phyloP scores from a whole-genome alignment of 2,329 filamentous ascomycete genomes.

The Aspergillus viridinutans region DNA sequence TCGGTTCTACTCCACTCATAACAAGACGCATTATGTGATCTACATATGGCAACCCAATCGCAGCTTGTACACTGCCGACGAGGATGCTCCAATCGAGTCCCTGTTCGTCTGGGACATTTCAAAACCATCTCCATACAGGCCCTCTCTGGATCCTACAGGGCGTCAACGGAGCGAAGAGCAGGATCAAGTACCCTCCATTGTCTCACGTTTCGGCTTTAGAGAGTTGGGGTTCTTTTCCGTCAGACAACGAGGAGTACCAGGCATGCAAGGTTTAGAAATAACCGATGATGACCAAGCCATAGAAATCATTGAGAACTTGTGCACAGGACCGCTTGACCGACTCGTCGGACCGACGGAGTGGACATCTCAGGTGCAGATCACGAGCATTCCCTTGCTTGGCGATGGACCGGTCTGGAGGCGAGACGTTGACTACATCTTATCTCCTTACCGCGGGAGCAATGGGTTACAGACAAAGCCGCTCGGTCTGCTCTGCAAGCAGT shows the following conservation, averaged over 20 bases:
- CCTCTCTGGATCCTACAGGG: slow-evolving; percentile 48
- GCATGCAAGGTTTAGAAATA: slow-evolving; percentile 49
- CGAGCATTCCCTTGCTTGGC: slow-evolving; percentile 52
- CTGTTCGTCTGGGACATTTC: slow-evolving; percentile 59
- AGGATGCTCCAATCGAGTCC: slow-evolving; percentile 55
- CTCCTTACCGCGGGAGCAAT: slow-evolving; percentile 43
- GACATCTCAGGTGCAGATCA: slow-evolving; percentile 46
- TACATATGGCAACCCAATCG: slow-evolving; percentile 60
- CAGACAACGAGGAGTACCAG: slow-evolving; percentile 50
- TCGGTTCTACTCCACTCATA: slow-evolving; percentile 62
- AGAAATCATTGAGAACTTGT: slow-evolving; percentile 56
- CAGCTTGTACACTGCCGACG: slow-evolving; percentile 49
- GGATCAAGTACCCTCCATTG: slow-evolving; percentile 40
- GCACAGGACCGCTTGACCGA: slow-evolving; percentile 47
- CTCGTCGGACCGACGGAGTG: slow-evolving; percentile 39
- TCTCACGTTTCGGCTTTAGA: slow-evolving; percentile 48
- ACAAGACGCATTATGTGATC: slow-evolving; percentile 55
- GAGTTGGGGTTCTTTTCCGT: slow-evolving; percentile 53
- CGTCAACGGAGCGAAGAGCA: slow-evolving; percentile 29
- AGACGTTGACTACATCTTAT: slow-evolving; percentile 42
- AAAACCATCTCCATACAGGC: slow-evolving; percentile 45
- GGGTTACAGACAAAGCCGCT: slow-evolving; percentile 33
- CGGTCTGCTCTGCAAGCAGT: slow-evolving; percentile 17
- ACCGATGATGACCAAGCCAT: slow-evolving; percentile 46
- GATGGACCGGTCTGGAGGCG: slow-evolving; percentile 50